Base-by-base conservation (phyloP, 345 rosid genomes). In the Boechera retrofracta region DNA sequence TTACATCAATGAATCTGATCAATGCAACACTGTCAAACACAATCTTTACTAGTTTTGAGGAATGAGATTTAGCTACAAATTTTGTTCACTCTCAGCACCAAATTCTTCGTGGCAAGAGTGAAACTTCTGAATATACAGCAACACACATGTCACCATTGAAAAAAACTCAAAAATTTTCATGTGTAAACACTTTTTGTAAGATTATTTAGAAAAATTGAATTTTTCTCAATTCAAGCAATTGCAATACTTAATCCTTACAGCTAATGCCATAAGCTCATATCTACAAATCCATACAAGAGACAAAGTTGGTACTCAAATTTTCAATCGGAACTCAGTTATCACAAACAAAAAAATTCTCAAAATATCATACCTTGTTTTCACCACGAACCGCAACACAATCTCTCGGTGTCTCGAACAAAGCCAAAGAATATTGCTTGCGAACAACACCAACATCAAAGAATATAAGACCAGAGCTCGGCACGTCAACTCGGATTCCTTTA, bases 401-500 rank as follows among this genome's bases (percentile, higher is more conserved):
- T 41, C 85, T 87, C 0, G 97, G 94, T n/a, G 89, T 83, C 73
- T 94, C 98, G 15, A 94, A 91, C 80, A 90, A 73, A 24, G 98
- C 92, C 77, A 94, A 81, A 3, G 98, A 81, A 73, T 86, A 91
- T 76, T 94, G 96, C 84, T 94, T 91, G 39, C 10, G 80, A 64
- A 92, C 86, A 47, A 91, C 94, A 42, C 96, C 97, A 26, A 94
- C 96, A 41, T 94, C 97, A 56, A 94, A 94, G 75, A 83, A 85
- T 36, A 94, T 94, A 21, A 94, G 78, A 16, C 98, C 98, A 24
- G 98, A 91, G 79, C 89, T 86, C 0, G 98, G 97, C 8, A 94
- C 68, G 60, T 91, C 98, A 9, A 91, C 97, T 44, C 93, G 87
- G 55, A 94, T 90, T 49, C 84, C 89, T 75, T 84, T 89, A 6